Evolutionary conservation across 331 rosid species (phyloP).

Genomic region (Malus hybrid): DNA sequence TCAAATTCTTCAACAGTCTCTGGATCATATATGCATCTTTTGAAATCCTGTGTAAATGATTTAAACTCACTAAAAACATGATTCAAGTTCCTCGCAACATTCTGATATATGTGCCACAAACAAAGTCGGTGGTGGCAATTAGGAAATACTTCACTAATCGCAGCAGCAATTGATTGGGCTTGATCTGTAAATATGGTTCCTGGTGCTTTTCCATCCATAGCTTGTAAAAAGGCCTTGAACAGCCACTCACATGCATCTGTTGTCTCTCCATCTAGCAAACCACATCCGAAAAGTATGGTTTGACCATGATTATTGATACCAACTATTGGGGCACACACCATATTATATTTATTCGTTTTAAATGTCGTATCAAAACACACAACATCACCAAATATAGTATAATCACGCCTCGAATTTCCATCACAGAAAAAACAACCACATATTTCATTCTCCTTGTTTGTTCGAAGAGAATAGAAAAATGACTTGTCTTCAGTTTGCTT

Average conservation of each 20-base stretch:
- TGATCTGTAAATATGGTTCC: no score
- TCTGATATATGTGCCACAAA: neutral
- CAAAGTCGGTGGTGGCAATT: neutral
- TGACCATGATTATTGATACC: neutral
- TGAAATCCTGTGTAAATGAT: neutral
- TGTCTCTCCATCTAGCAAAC: neutral
- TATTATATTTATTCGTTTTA: neutral
- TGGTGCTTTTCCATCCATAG: neutral
- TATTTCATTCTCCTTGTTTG: neutral
- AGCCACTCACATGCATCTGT: neutral
- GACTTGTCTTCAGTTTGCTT: neutral
- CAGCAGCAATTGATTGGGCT: neutral
- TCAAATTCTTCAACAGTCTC: neutral
- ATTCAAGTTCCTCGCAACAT: neutral
- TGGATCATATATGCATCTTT: neutral
- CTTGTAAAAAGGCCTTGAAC: neutral
- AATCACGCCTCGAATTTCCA: neutral
- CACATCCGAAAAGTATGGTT: neutral
- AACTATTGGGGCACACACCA: neutral
- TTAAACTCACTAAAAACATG: neutral
- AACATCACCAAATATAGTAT: neutral
- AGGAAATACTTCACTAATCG: neutral
- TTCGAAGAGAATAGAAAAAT: neutral
- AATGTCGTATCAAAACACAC: neutral
- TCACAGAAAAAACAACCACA: neutral